Conservation (phyloP, 2,329 filamentous ascomycete genomes). For the Fusarium sp. region DNA sequence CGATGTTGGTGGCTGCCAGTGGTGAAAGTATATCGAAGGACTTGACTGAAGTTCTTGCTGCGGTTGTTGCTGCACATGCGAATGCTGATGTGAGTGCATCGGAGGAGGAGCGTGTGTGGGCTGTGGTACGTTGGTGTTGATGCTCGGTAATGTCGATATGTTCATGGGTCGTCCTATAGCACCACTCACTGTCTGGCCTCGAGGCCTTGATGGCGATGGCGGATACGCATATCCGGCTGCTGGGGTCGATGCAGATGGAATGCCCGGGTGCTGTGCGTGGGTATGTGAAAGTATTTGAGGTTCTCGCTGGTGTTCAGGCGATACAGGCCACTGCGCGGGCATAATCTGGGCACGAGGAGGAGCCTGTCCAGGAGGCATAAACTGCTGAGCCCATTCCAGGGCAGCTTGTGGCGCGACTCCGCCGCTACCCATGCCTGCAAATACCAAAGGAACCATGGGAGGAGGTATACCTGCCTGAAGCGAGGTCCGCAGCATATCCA, state of each 20-base stretch:
- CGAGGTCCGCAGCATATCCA: constrained; percentile 76
- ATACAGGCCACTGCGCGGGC: constrained; percentile 58
- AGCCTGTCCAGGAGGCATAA: constrained; percentile 61
- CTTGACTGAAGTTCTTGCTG: constrained; percentile 67
- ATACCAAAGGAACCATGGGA: constrained; percentile 77
- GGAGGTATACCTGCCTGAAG: constrained; percentile 76
- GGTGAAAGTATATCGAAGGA: constrained; percentile 87
- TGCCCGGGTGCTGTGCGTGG: constrained; percentile 53
- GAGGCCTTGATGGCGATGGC: constrained; percentile 59
- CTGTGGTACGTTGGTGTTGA: constrained; percentile 57
- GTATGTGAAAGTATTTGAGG: constrained; percentile 55
- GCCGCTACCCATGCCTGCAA: constrained; percentile 73
- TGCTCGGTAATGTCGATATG: constrained; percentile 53
- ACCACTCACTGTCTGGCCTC: constrained; percentile 60
- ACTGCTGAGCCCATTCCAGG: constrained; percentile 75
- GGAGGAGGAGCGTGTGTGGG: constrained; percentile 42
- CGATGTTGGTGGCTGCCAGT: constrained; percentile 85
- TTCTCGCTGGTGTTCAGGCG: constrained; percentile 66
- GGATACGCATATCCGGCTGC: constrained; percentile 58
- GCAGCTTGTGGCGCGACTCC: constrained; percentile 68
- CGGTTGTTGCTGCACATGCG: constrained; percentile 61
- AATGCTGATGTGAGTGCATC: constrained; percentile 57
- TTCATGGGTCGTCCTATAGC: constrained; percentile 50
- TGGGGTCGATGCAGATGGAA: constrained; percentile 47
- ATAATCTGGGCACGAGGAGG: constrained; percentile 60